Evolutionary conservation across 208 protist genomes (phyloP).

Genomic region (Leishmania guyanensis): DNA sequence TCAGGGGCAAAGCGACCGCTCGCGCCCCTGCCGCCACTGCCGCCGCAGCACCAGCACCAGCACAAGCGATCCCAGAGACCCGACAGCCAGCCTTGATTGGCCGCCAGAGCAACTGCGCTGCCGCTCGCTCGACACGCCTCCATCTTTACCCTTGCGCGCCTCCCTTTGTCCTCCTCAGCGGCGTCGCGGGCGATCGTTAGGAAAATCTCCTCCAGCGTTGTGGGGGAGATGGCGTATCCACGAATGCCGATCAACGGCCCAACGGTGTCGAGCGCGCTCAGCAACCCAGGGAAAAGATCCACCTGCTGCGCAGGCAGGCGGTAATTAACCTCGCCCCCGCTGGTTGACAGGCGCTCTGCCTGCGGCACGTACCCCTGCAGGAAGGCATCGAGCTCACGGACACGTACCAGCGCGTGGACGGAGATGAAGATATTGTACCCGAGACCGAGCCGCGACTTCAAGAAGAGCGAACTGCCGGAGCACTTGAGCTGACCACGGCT

Average conservation of each 20-base stretch:
- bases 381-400: constrained; percentile 26
- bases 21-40: not conserved
- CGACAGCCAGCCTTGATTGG: not conserved
- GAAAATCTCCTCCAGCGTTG: constrained; percentile 87
- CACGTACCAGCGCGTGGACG: constrained; percentile 1
- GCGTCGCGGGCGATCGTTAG: constrained; percentile 41
- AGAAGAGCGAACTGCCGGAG: constrained; percentile 63
- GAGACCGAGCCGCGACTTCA: constrained; percentile 49
- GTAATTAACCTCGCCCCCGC: constrained; percentile 43
- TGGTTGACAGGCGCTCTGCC: constrained; percentile 14
- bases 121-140: not conserved
- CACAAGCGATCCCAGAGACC: not conserved
- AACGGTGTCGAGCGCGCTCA: constrained; percentile 37
- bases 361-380: constrained; percentile 28
- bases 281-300: constrained; percentile 34
- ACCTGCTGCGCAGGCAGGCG: constrained; percentile 36
- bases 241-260: constrained; percentile 36
- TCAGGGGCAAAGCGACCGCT: not conserved
- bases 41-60: not conserved
- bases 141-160: not conserved
- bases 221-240: constrained; percentile 50
- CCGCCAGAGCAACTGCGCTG: not conserved
- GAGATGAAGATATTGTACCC: constrained; percentile 59
- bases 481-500: constrained; percentile 58
- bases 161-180: constrained; percentile 7